These are phyloP conservation scores for Penicillium flavigenum DNA, from an alignment of 495 filamentous ascomycete genomes.

Conservation along the genomic window DNA sequence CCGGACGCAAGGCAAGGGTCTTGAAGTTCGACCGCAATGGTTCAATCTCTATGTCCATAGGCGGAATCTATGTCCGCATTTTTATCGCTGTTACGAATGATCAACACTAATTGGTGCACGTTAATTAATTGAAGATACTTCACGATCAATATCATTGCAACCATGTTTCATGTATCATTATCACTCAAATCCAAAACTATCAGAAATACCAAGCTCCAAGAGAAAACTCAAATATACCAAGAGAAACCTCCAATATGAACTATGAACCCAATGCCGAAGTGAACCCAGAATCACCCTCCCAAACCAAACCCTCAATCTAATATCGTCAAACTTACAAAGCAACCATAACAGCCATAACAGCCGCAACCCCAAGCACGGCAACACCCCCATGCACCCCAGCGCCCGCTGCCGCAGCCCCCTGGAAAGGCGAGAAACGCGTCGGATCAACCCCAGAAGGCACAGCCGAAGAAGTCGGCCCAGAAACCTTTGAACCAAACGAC, in stretches of 20 bases:
- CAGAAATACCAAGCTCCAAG: background rate
- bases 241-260: conserved; percentile 12
- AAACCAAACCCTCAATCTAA: background rate
- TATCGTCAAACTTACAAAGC: conserved; percentile 20
- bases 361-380: conserved; percentile 26
- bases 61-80: background rate
- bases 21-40: background rate
- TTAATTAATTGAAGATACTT: conserved; percentile 3
- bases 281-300: background rate
- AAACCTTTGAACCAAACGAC: conserved; percentile 21
- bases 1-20: background rate
- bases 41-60: background rate
- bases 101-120: background rate
- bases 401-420: conserved; percentile 22
- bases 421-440: conserved; percentile 21
- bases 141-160: background rate
- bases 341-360: conserved; percentile 31
- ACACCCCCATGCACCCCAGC: conserved; percentile 15
- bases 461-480: conserved; percentile 17
- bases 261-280: background rate
- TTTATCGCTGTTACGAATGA: background rate
- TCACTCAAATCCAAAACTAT: conserved; percentile 8
- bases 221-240: conserved; percentile 8
- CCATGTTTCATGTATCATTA: conserved; percentile 23
- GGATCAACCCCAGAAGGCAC: conserved; percentile 24